phyloP scores from a whole-genome alignment of 805 yeast genomes.

The Dipodascopsis uninucleata region DNA sequence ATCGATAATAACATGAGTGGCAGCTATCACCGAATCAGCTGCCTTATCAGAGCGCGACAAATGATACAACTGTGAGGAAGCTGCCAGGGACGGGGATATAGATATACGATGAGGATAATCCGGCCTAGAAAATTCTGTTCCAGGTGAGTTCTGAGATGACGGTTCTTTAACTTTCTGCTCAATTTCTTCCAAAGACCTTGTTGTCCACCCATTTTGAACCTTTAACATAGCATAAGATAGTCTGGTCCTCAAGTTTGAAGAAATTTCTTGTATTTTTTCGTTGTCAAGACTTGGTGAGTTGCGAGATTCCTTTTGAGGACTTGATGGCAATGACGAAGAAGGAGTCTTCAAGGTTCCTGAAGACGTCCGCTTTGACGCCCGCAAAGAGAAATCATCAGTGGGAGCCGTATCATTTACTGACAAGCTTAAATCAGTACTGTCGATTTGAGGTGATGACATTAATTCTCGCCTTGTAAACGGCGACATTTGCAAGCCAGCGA shows the following conservation, averaged over 20 bases:
- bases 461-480: slow-evolving; percentile 1
- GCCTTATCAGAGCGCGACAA: not conserved
- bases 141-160: not conserved
- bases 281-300: slow-evolving; percentile 4
- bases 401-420: slow-evolving; percentile 1
- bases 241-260: slow-evolving; percentile 30
- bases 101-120: slow-evolving; percentile 3
- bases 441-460: not conserved
- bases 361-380: slow-evolving; percentile 17
- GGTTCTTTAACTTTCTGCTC: slow-evolving; percentile 18
- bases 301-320: not conserved
- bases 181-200: slow-evolving; percentile 26
- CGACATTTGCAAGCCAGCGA: slow-evolving; percentile 1
- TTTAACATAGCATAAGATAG: slow-evolving; percentile 33
- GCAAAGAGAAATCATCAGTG: not conserved
- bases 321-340: slow-evolving; percentile 1
- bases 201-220: slow-evolving; percentile 33
- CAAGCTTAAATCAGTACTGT: not conserved
- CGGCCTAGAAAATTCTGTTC: not conserved
- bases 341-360: slow-evolving; percentile 16
- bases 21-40: not conserved
- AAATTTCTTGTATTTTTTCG: slow-evolving; percentile 22
- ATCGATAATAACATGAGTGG: slow-evolving; percentile 9
- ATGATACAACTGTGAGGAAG: not conserved
- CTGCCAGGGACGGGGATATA: not conserved